These are phyloP conservation scores for Dichomitus squalens DNA, from an alignment of 1,284 basidiomycete genomes.

Conservation along the genomic window DNA sequence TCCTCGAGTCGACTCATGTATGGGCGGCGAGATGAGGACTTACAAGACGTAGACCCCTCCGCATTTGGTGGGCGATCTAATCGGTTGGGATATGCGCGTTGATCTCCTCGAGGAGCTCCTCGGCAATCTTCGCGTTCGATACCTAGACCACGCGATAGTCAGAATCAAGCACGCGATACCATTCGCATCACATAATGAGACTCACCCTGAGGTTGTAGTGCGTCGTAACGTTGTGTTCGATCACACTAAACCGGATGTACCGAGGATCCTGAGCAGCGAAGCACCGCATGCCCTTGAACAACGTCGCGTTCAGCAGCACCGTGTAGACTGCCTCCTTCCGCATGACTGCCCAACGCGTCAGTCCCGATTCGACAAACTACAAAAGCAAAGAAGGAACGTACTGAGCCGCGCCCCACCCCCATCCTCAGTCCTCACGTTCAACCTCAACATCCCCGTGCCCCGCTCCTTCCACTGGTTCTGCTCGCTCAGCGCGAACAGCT, in stretches of 20 bases:
- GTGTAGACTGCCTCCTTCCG: conserved; percentile 91
- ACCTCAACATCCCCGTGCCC: conserved; percentile 80
- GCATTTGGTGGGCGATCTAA: not conserved
- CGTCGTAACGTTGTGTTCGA: conserved; percentile 63
- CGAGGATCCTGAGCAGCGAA: conserved; percentile 77
- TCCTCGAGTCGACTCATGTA: not conserved
- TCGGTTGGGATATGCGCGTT: conserved; percentile 36
- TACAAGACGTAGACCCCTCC: not conserved
- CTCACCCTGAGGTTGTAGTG: conserved; percentile 82
- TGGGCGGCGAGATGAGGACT: too few relatives aligned
- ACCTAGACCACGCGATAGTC: conserved; percentile 29
- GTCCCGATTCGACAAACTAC: not conserved
- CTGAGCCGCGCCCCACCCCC: conserved; percentile 76
- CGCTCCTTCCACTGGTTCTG: conserved; percentile 84
- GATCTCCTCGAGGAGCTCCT: conserved; percentile 39
- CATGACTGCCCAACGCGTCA: conserved; percentile 70
- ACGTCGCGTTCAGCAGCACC: conserved; percentile 81
- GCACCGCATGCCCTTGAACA: conserved; percentile 88
- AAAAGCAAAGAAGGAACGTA: conserved; percentile 37
- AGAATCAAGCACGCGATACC: not conserved
- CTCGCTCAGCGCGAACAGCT: conserved; percentile 76
- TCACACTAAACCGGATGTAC: conserved; percentile 78
- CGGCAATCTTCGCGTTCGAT: conserved; percentile 36
- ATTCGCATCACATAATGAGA: conserved; percentile 8
- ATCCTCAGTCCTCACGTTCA: conserved; percentile 77